Conservation (phyloP, 768 basidiomycete species). For the Exidia glandulosa region DNA sequence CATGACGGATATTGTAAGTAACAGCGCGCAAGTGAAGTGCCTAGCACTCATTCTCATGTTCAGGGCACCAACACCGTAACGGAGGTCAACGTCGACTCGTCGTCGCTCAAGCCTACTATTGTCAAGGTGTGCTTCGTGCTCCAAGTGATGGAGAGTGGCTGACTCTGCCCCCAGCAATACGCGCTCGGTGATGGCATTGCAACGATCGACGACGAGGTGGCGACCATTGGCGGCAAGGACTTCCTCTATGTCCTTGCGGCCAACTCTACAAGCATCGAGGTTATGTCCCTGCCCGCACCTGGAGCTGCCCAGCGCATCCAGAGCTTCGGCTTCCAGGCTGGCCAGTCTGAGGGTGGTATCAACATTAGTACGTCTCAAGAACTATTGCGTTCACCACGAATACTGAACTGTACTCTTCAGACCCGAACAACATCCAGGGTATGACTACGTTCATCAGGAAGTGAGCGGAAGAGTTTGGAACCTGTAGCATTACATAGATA, state of each 20-base stretch:
- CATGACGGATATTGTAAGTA: conserved; percentile 19
- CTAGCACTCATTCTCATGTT: neutral
- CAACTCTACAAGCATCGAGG: conserved; percentile 28
- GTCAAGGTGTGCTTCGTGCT: conserved; percentile 23
- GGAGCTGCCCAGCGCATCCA: conserved; percentile 16
- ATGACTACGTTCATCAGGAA: conserved; percentile 3
- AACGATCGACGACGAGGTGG: conserved; percentile 32
- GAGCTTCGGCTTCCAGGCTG: conserved; percentile 1
- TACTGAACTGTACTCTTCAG: neutral
- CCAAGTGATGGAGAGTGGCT: neutral
- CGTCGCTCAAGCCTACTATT: conserved; percentile 33
- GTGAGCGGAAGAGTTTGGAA: neutral
- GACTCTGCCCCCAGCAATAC: conserved; percentile 23
- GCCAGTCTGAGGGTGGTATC: neutral
- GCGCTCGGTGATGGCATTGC: conserved; percentile 21
- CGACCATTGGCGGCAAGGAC: conserved; percentile 26
- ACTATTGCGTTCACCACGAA: neutral
- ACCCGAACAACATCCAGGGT: conserved; percentile 4
- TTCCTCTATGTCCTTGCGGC: conserved; percentile 32
- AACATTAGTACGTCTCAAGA: conserved; percentile 1
- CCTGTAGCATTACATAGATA: neutral
- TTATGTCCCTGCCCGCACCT: conserved; percentile 27
- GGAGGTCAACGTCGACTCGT: conserved; percentile 33
- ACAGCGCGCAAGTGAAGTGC: too few relatives aligned
- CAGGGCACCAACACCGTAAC: conserved; percentile 26